Conservation (phyloP, 192 early-diverging fungal species). For the Funneliformis mosseae region DNA sequence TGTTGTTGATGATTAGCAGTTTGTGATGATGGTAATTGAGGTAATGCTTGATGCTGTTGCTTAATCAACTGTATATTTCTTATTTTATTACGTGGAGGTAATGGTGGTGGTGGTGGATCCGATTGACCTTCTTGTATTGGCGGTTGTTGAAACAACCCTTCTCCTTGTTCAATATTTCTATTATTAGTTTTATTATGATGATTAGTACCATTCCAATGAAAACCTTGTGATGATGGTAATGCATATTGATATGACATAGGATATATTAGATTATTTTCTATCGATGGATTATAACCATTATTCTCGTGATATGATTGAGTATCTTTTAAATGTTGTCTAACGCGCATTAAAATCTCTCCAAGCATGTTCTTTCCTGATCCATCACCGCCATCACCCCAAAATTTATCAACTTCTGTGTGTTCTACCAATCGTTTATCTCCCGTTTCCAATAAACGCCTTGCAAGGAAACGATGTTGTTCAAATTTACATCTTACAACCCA, state of each 20-base stretch:
- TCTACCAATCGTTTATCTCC: conserved; percentile 44
- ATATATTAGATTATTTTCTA: background rate
- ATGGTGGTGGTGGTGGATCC: background rate
- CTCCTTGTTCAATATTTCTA: background rate
- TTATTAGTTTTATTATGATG: background rate
- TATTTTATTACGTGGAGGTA: background rate
- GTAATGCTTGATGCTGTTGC: background rate
- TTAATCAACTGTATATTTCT: background rate
- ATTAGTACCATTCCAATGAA: background rate
- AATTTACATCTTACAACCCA: conserved; percentile 46
- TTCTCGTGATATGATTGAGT: background rate
- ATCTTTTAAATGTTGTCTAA: conserved; percentile 36
- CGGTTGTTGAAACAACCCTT: background rate
- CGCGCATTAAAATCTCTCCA: conserved; percentile 46
- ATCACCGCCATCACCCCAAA: conserved; percentile 56
- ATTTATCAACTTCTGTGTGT: conserved; percentile 49
- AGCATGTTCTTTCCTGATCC: conserved; percentile 46
- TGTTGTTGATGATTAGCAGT: background rate
- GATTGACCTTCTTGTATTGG: background rate
- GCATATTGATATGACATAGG: background rate
- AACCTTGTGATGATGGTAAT: background rate
- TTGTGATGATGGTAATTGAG: background rate
- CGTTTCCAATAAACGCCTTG: conserved; percentile 37
- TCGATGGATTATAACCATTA: background rate
- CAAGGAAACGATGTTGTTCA: conserved; percentile 39